A percentile compares a stretch with the other conserved stretches of the same genome.
Evolutionary conservation across 257 asterid genomes (phyloP).

Genomic region (Cordia subcordata): DNA sequence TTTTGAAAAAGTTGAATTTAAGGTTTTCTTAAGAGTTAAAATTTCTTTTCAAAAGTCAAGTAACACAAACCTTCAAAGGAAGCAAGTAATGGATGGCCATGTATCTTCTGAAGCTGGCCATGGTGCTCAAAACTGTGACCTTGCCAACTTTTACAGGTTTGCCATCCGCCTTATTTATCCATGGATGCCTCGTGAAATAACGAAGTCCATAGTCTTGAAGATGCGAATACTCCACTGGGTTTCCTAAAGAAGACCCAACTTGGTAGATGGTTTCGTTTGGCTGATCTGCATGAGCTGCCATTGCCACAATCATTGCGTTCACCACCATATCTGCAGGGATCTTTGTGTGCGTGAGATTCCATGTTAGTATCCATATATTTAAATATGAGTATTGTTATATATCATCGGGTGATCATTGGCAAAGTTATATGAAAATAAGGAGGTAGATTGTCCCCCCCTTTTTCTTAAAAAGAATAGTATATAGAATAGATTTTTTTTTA

Average conservation of each 20-base stretch:
- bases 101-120: slow-evolving; percentile 64
- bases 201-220: slow-evolving; percentile 45
- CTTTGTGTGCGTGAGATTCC: slow-evolving; percentile 38
- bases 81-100: slow-evolving; percentile 58
- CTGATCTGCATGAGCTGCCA: slow-evolving; percentile 50
- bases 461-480: too few relatives aligned
- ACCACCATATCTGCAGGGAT: slow-evolving; percentile 98
- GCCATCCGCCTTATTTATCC: slow-evolving; percentile 74
- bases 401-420: too few relatives aligned
- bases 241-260: slow-evolving; percentile 67
- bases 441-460: too few relatives aligned
- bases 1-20: too few relatives aligned
- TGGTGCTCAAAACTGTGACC: slow-evolving; percentile 41
- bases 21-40: too few relatives aligned
- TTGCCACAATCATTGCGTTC: slow-evolving; percentile 77
- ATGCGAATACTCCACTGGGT: slow-evolving; percentile 39
- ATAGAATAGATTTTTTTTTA: too few relatives aligned
- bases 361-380: background rate
- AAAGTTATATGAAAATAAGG: too few relatives aligned
- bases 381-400: too few relatives aligned
- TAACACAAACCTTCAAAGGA: slow-evolving; percentile 75
- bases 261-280: slow-evolving; percentile 52
- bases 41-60: too few relatives aligned
- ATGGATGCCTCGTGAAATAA: slow-evolving; percentile 65
- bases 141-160: slow-evolving; percentile 63